phyloP scores from a whole-genome alignment of 306 rosid species.

The Gynostemma pentaphyllum region DNA sequence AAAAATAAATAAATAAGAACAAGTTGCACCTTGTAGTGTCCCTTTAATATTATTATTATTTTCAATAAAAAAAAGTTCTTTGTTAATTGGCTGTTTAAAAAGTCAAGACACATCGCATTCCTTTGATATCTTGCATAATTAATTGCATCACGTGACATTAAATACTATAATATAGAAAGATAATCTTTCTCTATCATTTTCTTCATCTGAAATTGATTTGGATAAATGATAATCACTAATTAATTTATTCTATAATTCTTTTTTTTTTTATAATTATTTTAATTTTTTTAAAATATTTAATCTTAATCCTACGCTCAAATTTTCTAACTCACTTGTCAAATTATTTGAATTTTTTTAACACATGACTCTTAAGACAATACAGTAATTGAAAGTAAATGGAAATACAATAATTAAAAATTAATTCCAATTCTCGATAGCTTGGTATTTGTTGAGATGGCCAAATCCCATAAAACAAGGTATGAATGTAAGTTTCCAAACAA shows the following conservation, averaged over 20 bases:
- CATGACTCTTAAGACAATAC: not conserved
- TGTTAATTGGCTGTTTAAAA: not conserved
- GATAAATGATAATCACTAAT: too few species aligned
- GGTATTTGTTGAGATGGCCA: constrained; percentile 4
- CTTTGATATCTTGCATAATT: not conserved
- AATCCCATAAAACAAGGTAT: constrained; percentile 8
- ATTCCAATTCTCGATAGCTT: not conserved
- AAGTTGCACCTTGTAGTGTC: not conserved
- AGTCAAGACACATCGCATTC: not conserved
- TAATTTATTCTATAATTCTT: too few species aligned
- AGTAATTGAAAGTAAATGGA: not conserved
- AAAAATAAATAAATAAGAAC: not conserved
- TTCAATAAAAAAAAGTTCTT: not conserved
- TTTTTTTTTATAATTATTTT: not conserved
- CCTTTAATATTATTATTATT: not conserved
- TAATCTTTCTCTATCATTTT: not conserved
- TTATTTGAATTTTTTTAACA: not conserved
- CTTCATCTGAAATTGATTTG: too few species aligned
- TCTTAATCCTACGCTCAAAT: not conserved
- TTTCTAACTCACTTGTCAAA: not conserved
- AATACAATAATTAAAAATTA: too few species aligned
- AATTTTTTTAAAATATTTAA: too few species aligned
- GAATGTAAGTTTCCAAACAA: not conserved
- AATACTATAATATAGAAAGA: not conserved
- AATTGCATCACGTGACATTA: constrained; percentile 11